Conservation (phyloP, 2,329 filamentous ascomycete genomes). For the Rhynchosporium agropyri region DNA sequence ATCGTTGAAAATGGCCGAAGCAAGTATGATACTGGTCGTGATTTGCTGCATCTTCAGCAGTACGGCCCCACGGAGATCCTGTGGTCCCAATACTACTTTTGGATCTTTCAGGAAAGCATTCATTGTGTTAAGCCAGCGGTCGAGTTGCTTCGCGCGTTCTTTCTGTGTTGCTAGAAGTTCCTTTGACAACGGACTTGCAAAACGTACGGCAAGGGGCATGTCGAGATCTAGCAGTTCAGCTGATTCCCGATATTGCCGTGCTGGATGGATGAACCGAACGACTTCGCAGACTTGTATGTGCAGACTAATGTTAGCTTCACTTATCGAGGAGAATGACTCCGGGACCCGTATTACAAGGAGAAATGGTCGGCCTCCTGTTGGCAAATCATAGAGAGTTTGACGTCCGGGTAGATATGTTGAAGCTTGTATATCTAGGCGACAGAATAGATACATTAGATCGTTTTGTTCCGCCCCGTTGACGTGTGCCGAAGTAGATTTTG, state of each 20-base stretch:
- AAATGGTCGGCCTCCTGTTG: neutral
- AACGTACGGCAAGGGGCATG: neutral
- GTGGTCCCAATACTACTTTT: neutral
- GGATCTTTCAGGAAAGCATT: slow-evolving; percentile 9
- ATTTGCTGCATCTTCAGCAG: slow-evolving; percentile 13
- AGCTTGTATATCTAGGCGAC: slow-evolving; percentile 16
- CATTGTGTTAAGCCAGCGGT: slow-evolving; percentile 7
- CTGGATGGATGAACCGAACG: slow-evolving; percentile 2
- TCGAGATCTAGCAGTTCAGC: neutral
- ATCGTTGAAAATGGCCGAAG: slow-evolving; percentile 15
- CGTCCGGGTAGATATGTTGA: slow-evolving; percentile 24
- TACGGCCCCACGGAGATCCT: neutral
- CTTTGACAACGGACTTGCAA: neutral
- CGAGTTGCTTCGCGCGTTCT: slow-evolving; percentile 8
- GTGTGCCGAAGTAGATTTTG: neutral
- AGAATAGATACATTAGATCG: slow-evolving; percentile 14
- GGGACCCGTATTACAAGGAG: neutral
- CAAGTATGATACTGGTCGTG: slow-evolving; percentile 7
- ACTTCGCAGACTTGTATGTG: neutral
- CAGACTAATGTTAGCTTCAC: slow-evolving; percentile 5
- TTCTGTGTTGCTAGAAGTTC: neutral
- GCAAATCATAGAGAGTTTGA: neutral
- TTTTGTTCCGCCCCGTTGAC: slow-evolving; percentile 8
- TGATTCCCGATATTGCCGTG: slow-evolving; percentile 6
- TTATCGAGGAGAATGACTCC: neutral